These are phyloP conservation scores for Globisporangium paroecandrum DNA, from an alignment of 352 stramenopile species.

Conservation along the genomic window DNA sequence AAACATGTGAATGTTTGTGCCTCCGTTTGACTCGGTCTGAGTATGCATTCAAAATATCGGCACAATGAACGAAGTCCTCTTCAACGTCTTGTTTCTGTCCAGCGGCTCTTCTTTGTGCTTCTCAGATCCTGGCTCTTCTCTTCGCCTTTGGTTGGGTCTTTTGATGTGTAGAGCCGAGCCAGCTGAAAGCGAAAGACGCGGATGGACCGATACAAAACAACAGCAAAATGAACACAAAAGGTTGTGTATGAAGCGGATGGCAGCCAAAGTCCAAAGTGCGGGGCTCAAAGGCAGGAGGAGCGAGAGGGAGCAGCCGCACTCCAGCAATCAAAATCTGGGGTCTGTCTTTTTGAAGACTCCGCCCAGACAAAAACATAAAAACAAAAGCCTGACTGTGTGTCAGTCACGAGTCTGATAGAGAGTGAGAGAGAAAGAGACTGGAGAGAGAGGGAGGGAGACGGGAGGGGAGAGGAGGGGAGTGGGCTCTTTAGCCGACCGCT, in stretches of 20 bases:
- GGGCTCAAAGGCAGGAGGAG: neutral
- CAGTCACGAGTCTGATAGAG: neutral
- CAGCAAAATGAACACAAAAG: neutral
- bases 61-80: neutral
- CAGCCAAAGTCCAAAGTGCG: neutral
- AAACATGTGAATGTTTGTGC: neutral
- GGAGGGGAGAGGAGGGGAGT: constrained; percentile 7
- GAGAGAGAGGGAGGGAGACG: neutral
- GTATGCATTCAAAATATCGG: neutral
- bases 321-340: neutral
- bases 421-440: neutral
- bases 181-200: neutral
- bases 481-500: neutral
- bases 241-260: neutral
- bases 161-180: neutral
- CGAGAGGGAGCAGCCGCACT: neutral
- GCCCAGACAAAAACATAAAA: neutral
- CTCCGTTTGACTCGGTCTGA: neutral
- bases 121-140: neutral
- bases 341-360: neutral
- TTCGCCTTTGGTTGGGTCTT: neutral
- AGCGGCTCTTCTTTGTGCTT: neutral
- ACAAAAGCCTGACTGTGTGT: neutral
- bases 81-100: neutral
- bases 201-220: neutral